Evolutionary conservation across 805 yeast species (phyloP).

Genomic region (Zygosaccharomyces kombuchaensis): DNA sequence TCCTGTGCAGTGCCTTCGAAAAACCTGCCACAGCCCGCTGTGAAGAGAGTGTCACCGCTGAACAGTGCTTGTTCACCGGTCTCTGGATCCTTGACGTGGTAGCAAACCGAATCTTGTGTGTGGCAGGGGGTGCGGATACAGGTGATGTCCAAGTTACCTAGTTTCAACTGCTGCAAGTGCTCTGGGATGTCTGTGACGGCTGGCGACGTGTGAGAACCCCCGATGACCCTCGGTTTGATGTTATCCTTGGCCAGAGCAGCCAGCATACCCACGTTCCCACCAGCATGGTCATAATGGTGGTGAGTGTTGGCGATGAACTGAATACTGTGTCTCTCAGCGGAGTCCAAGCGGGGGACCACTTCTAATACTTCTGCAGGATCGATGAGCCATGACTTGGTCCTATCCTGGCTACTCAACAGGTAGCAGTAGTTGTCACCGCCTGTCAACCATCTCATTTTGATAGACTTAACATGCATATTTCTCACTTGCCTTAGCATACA

Average conservation of each 20-base stretch:
- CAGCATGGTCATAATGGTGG: constrained; percentile 94
- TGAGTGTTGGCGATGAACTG: constrained; percentile 89
- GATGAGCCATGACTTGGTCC: constrained; percentile 69
- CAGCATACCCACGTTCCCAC: constrained; percentile 55
- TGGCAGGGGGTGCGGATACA: constrained; percentile 97
- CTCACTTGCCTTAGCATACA: constrained; percentile 28
- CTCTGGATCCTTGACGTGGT: constrained; percentile 58
- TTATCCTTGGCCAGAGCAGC: constrained; percentile 31
- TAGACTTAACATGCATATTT: constrained; percentile 73
- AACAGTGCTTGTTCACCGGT: constrained; percentile 72
- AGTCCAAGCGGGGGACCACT: constrained; percentile 43
- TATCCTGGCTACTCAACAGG: constrained; percentile 57
- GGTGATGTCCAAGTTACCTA: constrained; percentile 51
- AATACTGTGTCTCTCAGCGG: constrained; percentile 44
- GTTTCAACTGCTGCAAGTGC: constrained; percentile 53
- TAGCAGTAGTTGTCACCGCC: constrained; percentile 88
- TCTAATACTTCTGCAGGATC: constrained; percentile 92
- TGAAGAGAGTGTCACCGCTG: constrained; percentile 94
- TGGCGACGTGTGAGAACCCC: constrained; percentile 50
- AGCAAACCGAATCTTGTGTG: constrained; percentile 94
- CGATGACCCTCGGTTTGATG: constrained; percentile 56
- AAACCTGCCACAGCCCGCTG: constrained; percentile 93
- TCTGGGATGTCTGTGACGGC: constrained; percentile 70
- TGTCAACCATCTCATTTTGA: constrained; percentile 92
- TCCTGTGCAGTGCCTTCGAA: constrained; percentile 85